phyloP scores from a whole-genome alignment of 106 monocot species.

The Triglochin maritima region DNA sequence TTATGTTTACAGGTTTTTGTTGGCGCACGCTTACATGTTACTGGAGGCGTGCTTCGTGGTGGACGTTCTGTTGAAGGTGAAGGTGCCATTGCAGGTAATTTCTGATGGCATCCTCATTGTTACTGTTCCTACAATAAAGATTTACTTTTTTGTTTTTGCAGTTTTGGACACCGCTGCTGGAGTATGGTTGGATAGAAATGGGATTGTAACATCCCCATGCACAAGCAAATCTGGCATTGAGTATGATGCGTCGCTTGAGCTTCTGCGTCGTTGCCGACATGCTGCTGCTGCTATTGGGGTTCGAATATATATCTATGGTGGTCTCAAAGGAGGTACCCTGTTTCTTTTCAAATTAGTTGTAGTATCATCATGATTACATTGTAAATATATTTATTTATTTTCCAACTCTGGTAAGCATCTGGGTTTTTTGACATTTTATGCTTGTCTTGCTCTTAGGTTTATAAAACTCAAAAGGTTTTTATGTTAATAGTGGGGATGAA shows the following conservation, averaged over 20 bases:
- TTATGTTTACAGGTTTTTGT: slow-evolving; percentile 74
- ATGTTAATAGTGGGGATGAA: no score
- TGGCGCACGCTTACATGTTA: slow-evolving; percentile 91
- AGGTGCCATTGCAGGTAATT: slow-evolving; percentile 69
- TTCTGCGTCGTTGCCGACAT: slow-evolving; percentile 92
- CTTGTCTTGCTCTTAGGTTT: no score
- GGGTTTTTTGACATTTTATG: no score
- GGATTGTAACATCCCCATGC: slow-evolving; percentile 59
- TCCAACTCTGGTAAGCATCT: no score
- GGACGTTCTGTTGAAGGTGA: slow-evolving; percentile 79
- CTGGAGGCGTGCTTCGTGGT: slow-evolving; percentile 88
- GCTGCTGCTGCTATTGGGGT: slow-evolving; percentile 63
- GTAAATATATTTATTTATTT: no score
- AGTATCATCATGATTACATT: no score
- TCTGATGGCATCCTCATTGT: background rate
- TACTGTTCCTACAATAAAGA: background rate
- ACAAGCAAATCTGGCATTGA: slow-evolving; percentile 42
- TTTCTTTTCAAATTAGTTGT: no score
- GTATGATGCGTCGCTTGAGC: slow-evolving; percentile 57
- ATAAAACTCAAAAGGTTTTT: no score
- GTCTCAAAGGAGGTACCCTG: slow-evolving; percentile 81
- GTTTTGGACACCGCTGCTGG: slow-evolving; percentile 99
- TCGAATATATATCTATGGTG: slow-evolving; percentile 72
- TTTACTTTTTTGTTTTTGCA: slow-evolving; percentile 25
- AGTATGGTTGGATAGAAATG: slow-evolving; percentile 91